Percentiles rank a stretch among this genome's conserved stretches.
phyloP scores from a whole-genome alignment of 2,329 filamentous ascomycete species.

The Xylariales sp. region DNA sequence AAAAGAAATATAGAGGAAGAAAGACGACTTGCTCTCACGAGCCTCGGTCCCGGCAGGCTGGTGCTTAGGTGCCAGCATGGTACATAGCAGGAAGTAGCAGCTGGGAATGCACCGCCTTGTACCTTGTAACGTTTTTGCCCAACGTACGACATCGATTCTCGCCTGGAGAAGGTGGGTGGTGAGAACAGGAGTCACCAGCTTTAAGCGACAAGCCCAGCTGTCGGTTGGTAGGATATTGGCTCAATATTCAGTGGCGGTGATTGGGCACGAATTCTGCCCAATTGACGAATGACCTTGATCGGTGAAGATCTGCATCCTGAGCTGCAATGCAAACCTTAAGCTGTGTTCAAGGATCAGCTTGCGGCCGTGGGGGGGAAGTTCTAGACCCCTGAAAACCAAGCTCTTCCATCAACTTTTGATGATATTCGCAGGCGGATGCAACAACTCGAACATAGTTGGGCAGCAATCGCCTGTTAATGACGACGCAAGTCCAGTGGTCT shows the following conservation, averaged over 20 bases:
- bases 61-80: conserved; percentile 6
- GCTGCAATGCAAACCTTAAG: background rate
- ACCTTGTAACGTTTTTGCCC: conserved; percentile 1
- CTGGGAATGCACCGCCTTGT: conserved; percentile 5
- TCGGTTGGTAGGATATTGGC: no score
- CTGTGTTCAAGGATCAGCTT: background rate
- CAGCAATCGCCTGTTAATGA: no score
- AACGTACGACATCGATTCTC: background rate
- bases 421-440: background rate
- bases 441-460: background rate
- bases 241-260: no score
- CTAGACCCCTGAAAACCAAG: background rate
- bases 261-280: conserved; percentile 11
- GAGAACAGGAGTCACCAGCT: no score
- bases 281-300: conserved; percentile 4
- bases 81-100: conserved; percentile 6
- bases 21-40: conserved; percentile 19
- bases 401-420: background rate
- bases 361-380: no score
- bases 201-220: no score
- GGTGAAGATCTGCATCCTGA: conserved; percentile 2
- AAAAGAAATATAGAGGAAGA: conserved; percentile 14
- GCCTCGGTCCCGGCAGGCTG: conserved; percentile 11
- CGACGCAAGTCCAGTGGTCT: no score
- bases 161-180: background rate